Evolutionary conservation across 2,329 filamentous ascomycete genomes (phyloP).

Genomic region (Cyphellophora attinorum): DNA sequence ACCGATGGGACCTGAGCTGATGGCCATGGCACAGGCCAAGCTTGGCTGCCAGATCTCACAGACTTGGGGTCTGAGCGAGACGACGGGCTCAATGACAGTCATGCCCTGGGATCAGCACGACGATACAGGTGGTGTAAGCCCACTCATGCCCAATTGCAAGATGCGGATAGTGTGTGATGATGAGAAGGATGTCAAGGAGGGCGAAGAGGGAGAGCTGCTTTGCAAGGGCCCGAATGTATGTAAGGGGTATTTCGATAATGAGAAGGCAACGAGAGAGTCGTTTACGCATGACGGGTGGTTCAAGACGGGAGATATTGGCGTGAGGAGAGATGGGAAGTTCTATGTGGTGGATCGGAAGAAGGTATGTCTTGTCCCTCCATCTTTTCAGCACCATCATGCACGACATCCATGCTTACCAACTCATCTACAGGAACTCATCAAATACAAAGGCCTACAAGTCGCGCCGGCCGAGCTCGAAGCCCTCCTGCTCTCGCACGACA

Average conservation of each 20-base stretch:
- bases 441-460: constrained; percentile 41
- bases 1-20: constrained; percentile 46
- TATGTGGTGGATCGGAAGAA: constrained; percentile 84
- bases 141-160: constrained; percentile 11
- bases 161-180: constrained; percentile 17
- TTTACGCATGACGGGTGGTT: constrained; percentile 57
- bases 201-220: constrained; percentile 49
- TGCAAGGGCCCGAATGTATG: constrained; percentile 48
- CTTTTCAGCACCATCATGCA: not conserved
- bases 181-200: constrained; percentile 22
- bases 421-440: constrained; percentile 39
- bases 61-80: constrained; percentile 17
- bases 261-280: constrained; percentile 13
- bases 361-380: constrained; percentile 19
- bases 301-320: constrained; percentile 79
- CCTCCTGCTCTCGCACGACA: constrained; percentile 30
- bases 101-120: constrained; percentile 16
- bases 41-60: constrained; percentile 26
- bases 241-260: constrained; percentile 22
- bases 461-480: constrained; percentile 41
- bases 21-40: constrained; percentile 41
- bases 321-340: constrained; percentile 68
- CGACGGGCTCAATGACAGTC: constrained; percentile 15
- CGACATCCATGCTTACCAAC: not conserved
- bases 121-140: constrained; percentile 12